Evolutionary conservation across 257 asterid species (phyloP), one percentile per base, ranked within the genome.

Genomic region (Ehretia macrophylla): DNA sequence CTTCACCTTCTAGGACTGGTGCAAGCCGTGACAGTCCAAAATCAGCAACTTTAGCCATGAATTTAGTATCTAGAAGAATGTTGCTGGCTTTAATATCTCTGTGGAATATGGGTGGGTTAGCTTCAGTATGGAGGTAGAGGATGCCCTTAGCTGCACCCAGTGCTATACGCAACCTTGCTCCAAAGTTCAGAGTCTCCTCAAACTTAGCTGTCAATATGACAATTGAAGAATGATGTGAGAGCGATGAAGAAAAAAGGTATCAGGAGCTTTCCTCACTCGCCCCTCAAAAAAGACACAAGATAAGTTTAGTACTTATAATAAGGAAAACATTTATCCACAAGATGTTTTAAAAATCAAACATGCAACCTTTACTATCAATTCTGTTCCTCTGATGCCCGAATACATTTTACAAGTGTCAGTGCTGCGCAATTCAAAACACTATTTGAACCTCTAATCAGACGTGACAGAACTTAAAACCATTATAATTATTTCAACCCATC

Each of bases 1-100:
- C 95, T 55, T 77, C 74, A 32, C 65, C 80, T 69, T 77, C 88
- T 19, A 75, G 62, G 5, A 77, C 75, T n/a, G 95, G 95, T 11
- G 94, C 97, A 59, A 90, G 95, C 72, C 92, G 80, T 60, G 97
- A 90, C 65, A 90, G 83, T 68, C 97, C 97, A 68, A 90, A 90
- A 67, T 90, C 97, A 54, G 95, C 81, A 27, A 90, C 97, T 84
- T 90, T 90, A 56, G 95, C 90, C 4, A 82, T 81, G 77, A 76
- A 74, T 55, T 74, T 90, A 59, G 95, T 77, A 68, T 90, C 97
- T 52, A 90, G 74, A 51, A 90, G 80, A 67, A 86, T 90, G 75
- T 90, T 90, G 45, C 83, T 90, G 52, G 97, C 92, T 72, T 89
- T 89, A 63, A 89, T 78, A 66, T 89, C 97, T 19, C 97, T 87